These are phyloP conservation scores for Colletotrichum euphorbiae DNA, from an alignment of 2,329 filamentous ascomycete genomes.

Conservation along the genomic window DNA sequence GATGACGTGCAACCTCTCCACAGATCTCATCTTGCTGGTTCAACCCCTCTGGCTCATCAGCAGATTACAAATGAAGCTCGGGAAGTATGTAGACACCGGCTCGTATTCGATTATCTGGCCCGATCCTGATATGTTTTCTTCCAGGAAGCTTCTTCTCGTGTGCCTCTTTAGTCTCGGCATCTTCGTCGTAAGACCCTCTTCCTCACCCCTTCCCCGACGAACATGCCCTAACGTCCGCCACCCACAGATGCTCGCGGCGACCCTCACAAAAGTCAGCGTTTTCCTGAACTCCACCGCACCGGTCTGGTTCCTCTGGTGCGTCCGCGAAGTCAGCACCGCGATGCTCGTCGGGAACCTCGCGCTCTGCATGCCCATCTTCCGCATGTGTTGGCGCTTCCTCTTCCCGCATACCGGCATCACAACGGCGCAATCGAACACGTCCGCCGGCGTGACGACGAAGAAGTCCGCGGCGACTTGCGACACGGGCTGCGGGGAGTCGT, in stretches of 20 bases:
- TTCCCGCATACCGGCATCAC: background rate
- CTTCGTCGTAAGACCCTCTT: slow-evolving; percentile 10
- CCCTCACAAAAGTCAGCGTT: slow-evolving; percentile 25
- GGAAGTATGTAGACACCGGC: background rate
- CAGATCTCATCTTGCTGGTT: slow-evolving; percentile 27
- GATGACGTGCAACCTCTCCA: slow-evolving; percentile 35
- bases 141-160: slow-evolving; percentile 29
- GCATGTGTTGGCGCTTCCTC: slow-evolving; percentile 21
- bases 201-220: background rate
- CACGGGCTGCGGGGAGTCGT: background rate
- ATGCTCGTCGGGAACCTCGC: slow-evolving; percentile 38
- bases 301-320: slow-evolving; percentile 35
- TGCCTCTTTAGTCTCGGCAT: slow-evolving; percentile 34
- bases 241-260: slow-evolving; percentile 28
- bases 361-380: slow-evolving; percentile 28
- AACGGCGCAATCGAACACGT: background rate
- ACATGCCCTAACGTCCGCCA: background rate
- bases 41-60: slow-evolving; percentile 30
- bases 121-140: background rate
- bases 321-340: slow-evolving; percentile 34
- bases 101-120: no score
- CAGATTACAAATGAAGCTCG: slow-evolving; percentile 26
- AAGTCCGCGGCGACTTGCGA: background rate
- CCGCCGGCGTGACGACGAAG: background rate
- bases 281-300: slow-evolving; percentile 20